Percentiles rank a stretch among this genome's conserved stretches.
These are phyloP conservation scores for Fusarium pseudonygamai DNA, from an alignment of 2,329 filamentous ascomycete species.

Conservation along the genomic window DNA sequence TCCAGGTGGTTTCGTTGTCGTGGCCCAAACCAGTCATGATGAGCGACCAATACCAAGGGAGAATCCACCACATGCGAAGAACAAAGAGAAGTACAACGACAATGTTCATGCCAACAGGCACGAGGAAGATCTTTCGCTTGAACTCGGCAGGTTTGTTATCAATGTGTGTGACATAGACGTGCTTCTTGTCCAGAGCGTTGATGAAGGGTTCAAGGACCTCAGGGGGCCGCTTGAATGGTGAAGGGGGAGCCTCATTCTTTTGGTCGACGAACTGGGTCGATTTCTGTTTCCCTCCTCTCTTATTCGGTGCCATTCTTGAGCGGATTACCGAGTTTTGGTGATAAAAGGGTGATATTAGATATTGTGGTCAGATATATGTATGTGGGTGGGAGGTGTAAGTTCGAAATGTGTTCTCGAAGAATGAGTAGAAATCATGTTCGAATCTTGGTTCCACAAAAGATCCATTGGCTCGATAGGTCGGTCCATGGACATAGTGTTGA, in stretches of 20 bases:
- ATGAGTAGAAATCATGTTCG: background rate
- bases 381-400: conserved; percentile 17
- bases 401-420: conserved; percentile 36
- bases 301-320: conserved; percentile 46
- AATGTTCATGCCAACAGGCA: conserved; percentile 81
- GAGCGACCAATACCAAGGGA: conserved; percentile 78
- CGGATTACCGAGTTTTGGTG: background rate
- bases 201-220: conserved; percentile 72
- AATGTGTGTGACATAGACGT: conserved; percentile 87
- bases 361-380: conserved; percentile 5
- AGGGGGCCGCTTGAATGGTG: conserved; percentile 75
- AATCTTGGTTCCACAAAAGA: conserved; percentile 31
- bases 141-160: conserved; percentile 74
- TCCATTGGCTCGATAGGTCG: background rate
- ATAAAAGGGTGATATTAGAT: conserved; percentile 9
- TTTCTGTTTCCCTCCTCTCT: conserved; percentile 48
- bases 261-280: conserved; percentile 35
- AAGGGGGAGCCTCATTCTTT: conserved; percentile 55
- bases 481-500: background rate
- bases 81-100: conserved; percentile 70
- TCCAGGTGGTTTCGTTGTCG: conserved; percentile 72
- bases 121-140: conserved; percentile 84
- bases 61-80: conserved; percentile 73
- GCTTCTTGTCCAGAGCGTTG: conserved; percentile 69
- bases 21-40: conserved; percentile 72